phyloP scores from a whole-genome alignment of 2,329 filamentous ascomycete species.

The Stemphylium beticola region DNA sequence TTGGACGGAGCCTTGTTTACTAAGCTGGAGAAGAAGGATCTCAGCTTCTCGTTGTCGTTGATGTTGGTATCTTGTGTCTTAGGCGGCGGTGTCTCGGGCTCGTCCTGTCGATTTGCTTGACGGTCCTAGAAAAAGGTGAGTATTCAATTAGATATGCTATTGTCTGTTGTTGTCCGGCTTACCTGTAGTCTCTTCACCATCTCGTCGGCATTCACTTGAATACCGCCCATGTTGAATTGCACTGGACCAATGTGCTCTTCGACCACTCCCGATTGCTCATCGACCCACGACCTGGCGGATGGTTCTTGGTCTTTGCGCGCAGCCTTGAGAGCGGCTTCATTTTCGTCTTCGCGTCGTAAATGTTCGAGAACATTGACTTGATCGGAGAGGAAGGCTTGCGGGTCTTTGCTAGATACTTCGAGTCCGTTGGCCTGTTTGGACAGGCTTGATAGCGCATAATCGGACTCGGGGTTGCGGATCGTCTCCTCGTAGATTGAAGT shows the following conservation, averaged over 20 bases:
- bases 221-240: slow-evolving; percentile 97
- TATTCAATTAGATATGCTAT: background rate
- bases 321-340: slow-evolving; percentile 54
- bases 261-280: slow-evolving; percentile 47
- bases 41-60: slow-evolving; percentile 49
- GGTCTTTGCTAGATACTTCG: slow-evolving; percentile 73
- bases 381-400: slow-evolving; percentile 76
- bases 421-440: slow-evolving; percentile 55
- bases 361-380: slow-evolving; percentile 79
- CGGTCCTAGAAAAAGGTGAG: slow-evolving; percentile 42
- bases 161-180: slow-evolving; percentile 14
- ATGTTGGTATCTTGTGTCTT: slow-evolving; percentile 38
- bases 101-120: slow-evolving; percentile 42
- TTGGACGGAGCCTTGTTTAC: slow-evolving; percentile 43
- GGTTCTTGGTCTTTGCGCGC: slow-evolving; percentile 45
- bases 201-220: slow-evolving; percentile 93
- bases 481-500: slow-evolving; percentile 79
- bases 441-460: slow-evolving; percentile 47
- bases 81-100: slow-evolving; percentile 35
- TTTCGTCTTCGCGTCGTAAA: slow-evolving; percentile 64
- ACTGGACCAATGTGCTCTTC: slow-evolving; percentile 82
- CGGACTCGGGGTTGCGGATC: slow-evolving; percentile 74
- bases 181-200: slow-evolving; percentile 89
- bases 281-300: slow-evolving; percentile 25
- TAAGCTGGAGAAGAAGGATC: slow-evolving; percentile 49